Conservation (phyloP, 495 filamentous ascomycete species). For the Xylaria flabelliformis region DNA sequence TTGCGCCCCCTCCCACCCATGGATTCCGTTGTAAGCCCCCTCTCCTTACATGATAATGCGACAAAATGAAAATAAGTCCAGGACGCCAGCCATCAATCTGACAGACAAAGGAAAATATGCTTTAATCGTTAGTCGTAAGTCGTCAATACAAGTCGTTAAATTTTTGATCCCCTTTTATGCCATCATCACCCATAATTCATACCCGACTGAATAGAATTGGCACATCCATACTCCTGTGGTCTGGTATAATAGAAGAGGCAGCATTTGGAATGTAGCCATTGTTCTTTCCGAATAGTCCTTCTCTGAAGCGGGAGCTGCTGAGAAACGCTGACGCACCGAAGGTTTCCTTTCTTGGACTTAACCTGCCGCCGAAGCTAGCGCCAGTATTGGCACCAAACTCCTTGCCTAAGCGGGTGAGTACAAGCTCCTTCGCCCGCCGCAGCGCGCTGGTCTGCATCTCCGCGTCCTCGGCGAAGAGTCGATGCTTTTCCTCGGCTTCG, state of each 20-base stretch:
- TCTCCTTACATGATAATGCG: slow-evolving; percentile 21
- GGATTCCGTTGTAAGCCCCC: slow-evolving; percentile 20
- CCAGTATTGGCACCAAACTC: slow-evolving; percentile 43
- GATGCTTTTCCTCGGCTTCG: slow-evolving; percentile 45
- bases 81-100: slow-evolving; percentile 27
- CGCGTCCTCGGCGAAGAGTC: slow-evolving; percentile 48
- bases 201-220: slow-evolving; percentile 59
- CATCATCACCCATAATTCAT: slow-evolving; percentile 29
- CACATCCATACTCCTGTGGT: slow-evolving; percentile 52
- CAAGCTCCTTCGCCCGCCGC: slow-evolving; percentile 51
- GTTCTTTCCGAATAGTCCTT: slow-evolving; percentile 51
- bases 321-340: slow-evolving; percentile 40
- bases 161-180: slow-evolving; percentile 8
- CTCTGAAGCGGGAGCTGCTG: slow-evolving; percentile 44
- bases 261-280: slow-evolving; percentile 33
- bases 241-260: slow-evolving; percentile 23
- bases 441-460: slow-evolving; percentile 51
- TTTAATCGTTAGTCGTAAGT: slow-evolving; percentile 27
- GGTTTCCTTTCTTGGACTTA: slow-evolving; percentile 31
- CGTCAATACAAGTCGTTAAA: slow-evolving; percentile 23
- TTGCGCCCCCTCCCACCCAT: slow-evolving; percentile 24
- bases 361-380: slow-evolving; percentile 16
- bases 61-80: slow-evolving; percentile 16
- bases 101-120: slow-evolving; percentile 24
- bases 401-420: slow-evolving; percentile 52